phyloP scores from a whole-genome alignment of 2,329 filamentous ascomycete genomes.

The Exophiala dermatitidis region DNA sequence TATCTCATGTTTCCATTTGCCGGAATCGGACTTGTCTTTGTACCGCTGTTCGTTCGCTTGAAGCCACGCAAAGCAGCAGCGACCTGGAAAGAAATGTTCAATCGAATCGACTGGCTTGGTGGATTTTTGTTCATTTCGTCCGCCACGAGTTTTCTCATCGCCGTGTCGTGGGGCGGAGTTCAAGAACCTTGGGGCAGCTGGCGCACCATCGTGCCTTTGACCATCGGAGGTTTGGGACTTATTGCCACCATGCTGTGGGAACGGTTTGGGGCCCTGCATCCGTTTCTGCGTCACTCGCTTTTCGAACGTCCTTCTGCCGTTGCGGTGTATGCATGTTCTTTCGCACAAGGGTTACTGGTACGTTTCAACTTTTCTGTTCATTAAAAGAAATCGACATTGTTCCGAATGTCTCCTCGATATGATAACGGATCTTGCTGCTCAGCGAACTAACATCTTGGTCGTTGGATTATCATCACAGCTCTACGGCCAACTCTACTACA shows the following conservation, averaged over 20 bases:
- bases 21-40: conserved; percentile 22
- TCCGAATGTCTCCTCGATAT: no score
- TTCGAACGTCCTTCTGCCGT: conserved; percentile 34
- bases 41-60: conserved; percentile 32
- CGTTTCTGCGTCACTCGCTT: conserved; percentile 35
- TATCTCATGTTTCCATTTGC: conserved; percentile 39
- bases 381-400: no score
- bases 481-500: conserved; percentile 39
- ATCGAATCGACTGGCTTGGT: conserved; percentile 39
- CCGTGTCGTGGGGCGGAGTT: conserved; percentile 39
- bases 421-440: background rate
- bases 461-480: conserved; percentile 29
- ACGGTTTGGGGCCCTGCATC: conserved; percentile 30
- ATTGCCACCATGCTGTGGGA: conserved; percentile 35
- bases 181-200: conserved; percentile 36
- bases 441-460: background rate
- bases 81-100: conserved; percentile 30
- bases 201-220: conserved; percentile 37
- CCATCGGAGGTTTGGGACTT: conserved; percentile 31
- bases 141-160: conserved; percentile 36
- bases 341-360: conserved; percentile 41
- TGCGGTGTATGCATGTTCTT: conserved; percentile 37
- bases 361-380: conserved; percentile 18
- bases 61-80: conserved; percentile 2
- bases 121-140: conserved; percentile 35